Evolutionary conservation across 352 stramenopile species (phyloP), one percentile per base, ranked within the genome.

Genomic region (Pythium dissimile): DNA sequence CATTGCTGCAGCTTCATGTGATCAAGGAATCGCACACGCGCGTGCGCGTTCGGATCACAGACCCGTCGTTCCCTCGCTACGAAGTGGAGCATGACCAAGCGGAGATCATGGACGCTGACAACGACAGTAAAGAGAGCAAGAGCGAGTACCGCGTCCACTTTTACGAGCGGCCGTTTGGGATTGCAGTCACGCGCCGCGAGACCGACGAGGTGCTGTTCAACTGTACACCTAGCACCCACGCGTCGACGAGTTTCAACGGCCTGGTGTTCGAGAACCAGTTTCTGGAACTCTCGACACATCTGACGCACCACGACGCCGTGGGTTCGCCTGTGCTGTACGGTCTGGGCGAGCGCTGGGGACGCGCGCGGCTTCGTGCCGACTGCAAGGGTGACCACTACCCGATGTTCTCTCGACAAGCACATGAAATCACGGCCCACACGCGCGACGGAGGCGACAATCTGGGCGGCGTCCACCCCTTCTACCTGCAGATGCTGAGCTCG

Each of bases 261-360:
- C 56, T 92, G 13, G 69, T 89, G 54, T 96, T 91, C 54, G 74
- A 86, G 49, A 94, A 96, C 59, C 88, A 96, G 64, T 96, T 86
- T 51, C 47, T 96, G 5, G 85, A 96, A 54, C 59, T 96, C 15
- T 94, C 86, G 15, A 94, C 84, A 1, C 71, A 85, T 34, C 59
- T 92, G 16, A 28, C 66, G 13, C 45, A 54, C 2, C 56, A 72
- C 11, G 59, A 68, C 3, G 64, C 67, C 5, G 27, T 54, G 1
- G 43, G 28, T 3, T 37, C 12, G 0, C 70, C 77, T 0, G 61
- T 77, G 51, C 56, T 94, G 8, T 96, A 85, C 34, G 87, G 87
- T 12, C 64, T 95, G 10, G 87, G 87, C 5, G 87, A 95, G 34
- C 78, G 84, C 16, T 51, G 86, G 11, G 73, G 70, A 0, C 58